A percentile compares a stretch with the other conserved stretches of the same genome.
Conservation (phyloP, 2,329 filamentous ascomycete species). For the Diplodia scrobiculata region DNA sequence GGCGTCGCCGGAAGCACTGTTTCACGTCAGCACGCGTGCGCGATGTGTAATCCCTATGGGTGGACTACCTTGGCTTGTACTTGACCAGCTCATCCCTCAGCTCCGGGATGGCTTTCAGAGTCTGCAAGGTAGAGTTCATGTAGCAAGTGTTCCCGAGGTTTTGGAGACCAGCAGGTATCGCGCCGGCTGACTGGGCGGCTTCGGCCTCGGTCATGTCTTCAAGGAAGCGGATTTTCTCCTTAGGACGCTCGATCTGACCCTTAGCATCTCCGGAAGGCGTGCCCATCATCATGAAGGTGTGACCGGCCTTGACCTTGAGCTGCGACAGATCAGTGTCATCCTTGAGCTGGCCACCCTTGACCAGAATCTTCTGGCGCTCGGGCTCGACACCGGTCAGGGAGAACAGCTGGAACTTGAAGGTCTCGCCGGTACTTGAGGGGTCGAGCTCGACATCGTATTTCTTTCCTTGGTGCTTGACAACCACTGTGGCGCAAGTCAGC, state of each 20-base stretch:
- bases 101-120: slow-evolving; percentile 84
- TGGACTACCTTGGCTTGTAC: slow-evolving; percentile 55
- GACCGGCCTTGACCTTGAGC: slow-evolving; percentile 80
- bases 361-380: slow-evolving; percentile 90
- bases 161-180: slow-evolving; percentile 81
- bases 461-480: slow-evolving; percentile 93
- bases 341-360: slow-evolving; percentile 93
- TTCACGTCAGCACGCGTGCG: not conserved
- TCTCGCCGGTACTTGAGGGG: slow-evolving; percentile 78
- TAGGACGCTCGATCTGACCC: slow-evolving; percentile 67
- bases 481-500: slow-evolving; percentile 58
- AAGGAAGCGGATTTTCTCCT: slow-evolving; percentile 80
- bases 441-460: slow-evolving; percentile 94
- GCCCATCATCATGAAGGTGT: slow-evolving; percentile 95
- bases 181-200: slow-evolving; percentile 76
- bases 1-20: slow-evolving; percentile 36
- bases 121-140: slow-evolving; percentile 95
- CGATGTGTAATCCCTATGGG: not conserved
- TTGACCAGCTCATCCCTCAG: slow-evolving; percentile 75
- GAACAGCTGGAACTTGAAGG: slow-evolving; percentile 93
- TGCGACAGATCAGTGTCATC: slow-evolving; percentile 86
- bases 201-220: slow-evolving; percentile 99
- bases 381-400: slow-evolving; percentile 95
- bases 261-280: slow-evolving; percentile 70
- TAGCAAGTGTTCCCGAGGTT: slow-evolving; percentile 99